Conservation (phyloP, 371 early-diverging fungal species). For the Syncephalastrum monosporum region DNA sequence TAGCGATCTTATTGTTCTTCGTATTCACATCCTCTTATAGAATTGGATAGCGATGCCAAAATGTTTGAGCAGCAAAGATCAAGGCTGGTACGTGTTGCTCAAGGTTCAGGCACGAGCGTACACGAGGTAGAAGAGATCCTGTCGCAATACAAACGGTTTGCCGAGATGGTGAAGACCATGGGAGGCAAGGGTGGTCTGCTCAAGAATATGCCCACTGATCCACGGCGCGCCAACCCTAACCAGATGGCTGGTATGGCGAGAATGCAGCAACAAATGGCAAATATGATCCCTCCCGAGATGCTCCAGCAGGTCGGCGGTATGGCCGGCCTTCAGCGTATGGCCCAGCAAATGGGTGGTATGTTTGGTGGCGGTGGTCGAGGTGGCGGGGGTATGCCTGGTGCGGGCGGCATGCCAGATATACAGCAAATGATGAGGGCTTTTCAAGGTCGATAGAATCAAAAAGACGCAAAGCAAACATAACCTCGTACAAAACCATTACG, state of each 20-base stretch:
- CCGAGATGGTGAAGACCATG: conserved; percentile 95
- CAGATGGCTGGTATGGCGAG: conserved; percentile 67
- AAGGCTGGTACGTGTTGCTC: conserved; percentile 86
- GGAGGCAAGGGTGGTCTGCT: conserved; percentile 91
- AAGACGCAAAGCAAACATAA: not conserved
- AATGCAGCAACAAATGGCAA: conserved; percentile 70
- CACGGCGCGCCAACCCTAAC: conserved; percentile 51
- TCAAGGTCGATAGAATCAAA: conserved; percentile 26
- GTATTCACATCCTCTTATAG: conserved; percentile 30
- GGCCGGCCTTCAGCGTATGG: conserved; percentile 81
- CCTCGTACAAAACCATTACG: no score
- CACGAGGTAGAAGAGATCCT: conserved; percentile 89
- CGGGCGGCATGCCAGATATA: conserved; percentile 64
- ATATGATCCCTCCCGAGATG: conserved; percentile 74
- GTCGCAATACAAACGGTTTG: conserved; percentile 81
- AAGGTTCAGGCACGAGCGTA: conserved; percentile 87
- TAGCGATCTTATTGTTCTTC: not conserved
- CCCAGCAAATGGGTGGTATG: conserved; percentile 67
- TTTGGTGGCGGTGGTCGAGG: conserved; percentile 59
- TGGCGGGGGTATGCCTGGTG: conserved; percentile 17
- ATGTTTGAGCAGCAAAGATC: conserved; percentile 78
- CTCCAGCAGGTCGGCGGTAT: conserved; percentile 77
- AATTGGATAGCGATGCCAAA: conserved; percentile 92
- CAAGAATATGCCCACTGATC: conserved; percentile 59
- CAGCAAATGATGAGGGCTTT: conserved; percentile 68